These are phyloP conservation scores for Dianthus caryophyllus DNA, from an alignment of 148 eudicot species.

Conservation along the genomic window DNA sequence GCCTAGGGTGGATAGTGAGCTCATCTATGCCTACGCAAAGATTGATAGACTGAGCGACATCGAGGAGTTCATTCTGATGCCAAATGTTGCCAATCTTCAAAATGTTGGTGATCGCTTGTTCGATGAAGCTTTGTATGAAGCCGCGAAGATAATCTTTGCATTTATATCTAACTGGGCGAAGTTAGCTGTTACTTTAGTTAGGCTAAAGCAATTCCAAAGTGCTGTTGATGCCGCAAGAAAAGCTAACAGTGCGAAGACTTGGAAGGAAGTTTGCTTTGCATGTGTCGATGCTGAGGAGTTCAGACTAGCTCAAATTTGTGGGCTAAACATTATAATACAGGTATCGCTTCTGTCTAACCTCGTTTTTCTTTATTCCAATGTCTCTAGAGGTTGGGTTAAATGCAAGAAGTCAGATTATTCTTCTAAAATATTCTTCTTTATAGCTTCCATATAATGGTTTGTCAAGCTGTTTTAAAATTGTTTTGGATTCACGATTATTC, in stretches of 20 bases:
- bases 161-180: slow-evolving; percentile 97
- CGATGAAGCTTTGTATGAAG: slow-evolving; percentile 88
- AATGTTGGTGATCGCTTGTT: slow-evolving; percentile 87
- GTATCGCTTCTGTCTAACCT: slow-evolving; percentile 22
- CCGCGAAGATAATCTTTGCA: slow-evolving; percentile 89
- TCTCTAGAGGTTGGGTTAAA: neutral
- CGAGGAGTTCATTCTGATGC: slow-evolving; percentile 95
- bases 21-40: slow-evolving; percentile 95
- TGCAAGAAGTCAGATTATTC: neutral
- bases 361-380: neutral
- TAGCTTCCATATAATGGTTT: too few species aligned
- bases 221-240: slow-evolving; percentile 99
- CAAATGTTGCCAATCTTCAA: slow-evolving; percentile 97
- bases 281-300: slow-evolving; percentile 99
- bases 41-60: slow-evolving; percentile 88
- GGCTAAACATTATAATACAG: slow-evolving; percentile 90
- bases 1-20: slow-evolving; percentile 96
- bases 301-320: slow-evolving; percentile 97
- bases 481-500: neutral
- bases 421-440: neutral
- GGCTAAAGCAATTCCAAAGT: slow-evolving; percentile 85
- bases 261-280: slow-evolving; percentile 98
- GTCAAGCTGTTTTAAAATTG: neutral
- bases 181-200: slow-evolving; percentile 77
- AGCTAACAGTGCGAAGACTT: slow-evolving; percentile 93